A percentile compares a stretch with the other conserved stretches of the same genome.
Conservation (phyloP, 2,329 filamentous ascomycete genomes). For the Sordariomycetes sp. region DNA sequence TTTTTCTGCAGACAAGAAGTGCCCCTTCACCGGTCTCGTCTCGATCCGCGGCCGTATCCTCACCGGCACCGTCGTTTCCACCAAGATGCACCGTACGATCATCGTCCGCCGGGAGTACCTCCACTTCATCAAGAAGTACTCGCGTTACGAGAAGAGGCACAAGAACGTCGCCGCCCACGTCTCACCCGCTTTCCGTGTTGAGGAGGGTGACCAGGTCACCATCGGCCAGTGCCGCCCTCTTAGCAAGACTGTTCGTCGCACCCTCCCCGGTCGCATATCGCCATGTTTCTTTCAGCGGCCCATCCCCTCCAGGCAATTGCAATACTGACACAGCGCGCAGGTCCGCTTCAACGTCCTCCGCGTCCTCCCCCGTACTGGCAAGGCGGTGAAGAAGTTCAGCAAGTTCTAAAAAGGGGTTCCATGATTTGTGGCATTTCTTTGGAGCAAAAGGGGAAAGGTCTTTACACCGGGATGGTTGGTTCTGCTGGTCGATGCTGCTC, state of each 20-base stretch:
- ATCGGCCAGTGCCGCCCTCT: constrained; percentile 99
- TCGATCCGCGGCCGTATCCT: constrained; percentile 99
- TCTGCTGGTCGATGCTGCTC: constrained; percentile 12
- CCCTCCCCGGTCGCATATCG: background rate
- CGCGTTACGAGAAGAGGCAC: constrained; percentile 99
- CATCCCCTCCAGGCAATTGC: background rate
- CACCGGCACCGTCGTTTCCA: constrained; percentile 96
- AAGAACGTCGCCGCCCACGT: constrained; percentile 99
- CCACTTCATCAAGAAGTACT: constrained; percentile 99
- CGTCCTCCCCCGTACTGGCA: constrained; percentile 93
- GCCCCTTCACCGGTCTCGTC: constrained; percentile 97
- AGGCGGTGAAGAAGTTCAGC: constrained; percentile 93
- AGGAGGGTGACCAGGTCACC: constrained; percentile 98
- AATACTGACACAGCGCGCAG: constrained; percentile 27
- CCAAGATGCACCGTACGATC: constrained; percentile 99
- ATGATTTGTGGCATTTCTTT: constrained; percentile 35
- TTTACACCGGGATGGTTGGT: constrained; percentile 14
- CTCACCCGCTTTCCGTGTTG: constrained; percentile 98
- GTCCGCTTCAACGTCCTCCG: constrained; percentile 99
- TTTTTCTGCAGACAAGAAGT: constrained; percentile 81
- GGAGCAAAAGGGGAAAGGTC: constrained; percentile 27
- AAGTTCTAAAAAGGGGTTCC: constrained; percentile 70
- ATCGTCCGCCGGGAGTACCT: constrained; percentile 99
- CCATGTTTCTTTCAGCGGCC: background rate
- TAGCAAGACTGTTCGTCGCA: constrained; percentile 87